These are phyloP conservation scores for Sindora glabra DNA, from an alignment of 306 rosid genomes.

Conservation along the genomic window DNA sequence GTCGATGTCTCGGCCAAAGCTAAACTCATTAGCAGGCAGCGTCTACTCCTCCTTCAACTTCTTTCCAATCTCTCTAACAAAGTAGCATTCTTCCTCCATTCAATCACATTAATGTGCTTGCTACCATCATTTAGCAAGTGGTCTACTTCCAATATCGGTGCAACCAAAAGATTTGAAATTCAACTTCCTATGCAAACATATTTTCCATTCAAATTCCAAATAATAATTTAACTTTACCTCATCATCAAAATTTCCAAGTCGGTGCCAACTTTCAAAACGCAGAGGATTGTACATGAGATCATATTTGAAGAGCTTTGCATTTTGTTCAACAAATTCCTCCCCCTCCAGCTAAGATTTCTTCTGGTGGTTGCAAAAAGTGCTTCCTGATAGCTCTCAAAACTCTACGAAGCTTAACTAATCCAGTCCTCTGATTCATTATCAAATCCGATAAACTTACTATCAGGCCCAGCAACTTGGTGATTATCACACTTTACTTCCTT, in stretches of 20 bases:
- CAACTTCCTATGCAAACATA: constrained; percentile 1
- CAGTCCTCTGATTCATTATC: constrained; percentile 57
- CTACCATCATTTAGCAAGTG: constrained; percentile 95
- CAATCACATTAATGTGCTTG: constrained; percentile 84
- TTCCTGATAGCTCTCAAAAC: constrained; percentile 93
- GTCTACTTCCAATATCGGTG: constrained; percentile 78
- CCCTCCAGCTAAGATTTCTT: constrained; percentile 87
- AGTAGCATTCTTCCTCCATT: constrained; percentile 82
- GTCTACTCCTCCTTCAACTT: constrained; percentile 93
- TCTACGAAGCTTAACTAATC: constrained; percentile 86
- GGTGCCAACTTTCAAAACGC: constrained; percentile 95
- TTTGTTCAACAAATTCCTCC: constrained; percentile 89
- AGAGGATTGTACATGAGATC: constrained; percentile 80
- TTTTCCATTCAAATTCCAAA: constrained; percentile 16
- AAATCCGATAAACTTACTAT: constrained; percentile 24
- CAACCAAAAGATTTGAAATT: constrained; percentile 20
- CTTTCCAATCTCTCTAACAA: constrained; percentile 83
- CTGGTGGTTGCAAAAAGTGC: constrained; percentile 87
- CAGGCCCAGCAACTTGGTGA: constrained; percentile 36
- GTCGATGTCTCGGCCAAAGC: constrained; percentile 89
- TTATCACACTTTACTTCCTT: constrained; percentile 38
- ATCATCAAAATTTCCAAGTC: constrained; percentile 84
- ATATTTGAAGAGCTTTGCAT: constrained; percentile 83
- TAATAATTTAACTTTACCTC: constrained; percentile 45
- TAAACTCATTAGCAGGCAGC: constrained; percentile 90